A percentile compares a stretch with the other conserved stretches of the same genome.
phyloP scores from a whole-genome alignment of 768 basidiomycete species.

The Leccinum sublutescens region DNA sequence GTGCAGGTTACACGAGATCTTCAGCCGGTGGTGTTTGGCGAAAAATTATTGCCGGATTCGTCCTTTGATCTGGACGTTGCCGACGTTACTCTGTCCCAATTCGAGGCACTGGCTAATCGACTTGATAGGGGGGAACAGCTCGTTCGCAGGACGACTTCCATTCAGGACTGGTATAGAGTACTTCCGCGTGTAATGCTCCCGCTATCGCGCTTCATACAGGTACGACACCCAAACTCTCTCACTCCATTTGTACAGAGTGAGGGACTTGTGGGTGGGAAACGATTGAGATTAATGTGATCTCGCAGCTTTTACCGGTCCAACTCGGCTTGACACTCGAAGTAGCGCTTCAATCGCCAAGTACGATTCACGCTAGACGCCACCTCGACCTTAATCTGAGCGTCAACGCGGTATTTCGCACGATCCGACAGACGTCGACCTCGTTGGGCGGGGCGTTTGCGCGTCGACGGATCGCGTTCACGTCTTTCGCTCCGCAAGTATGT shows the following conservation, averaged over 20 bases:
- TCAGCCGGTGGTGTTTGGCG: slow-evolving; percentile 81
- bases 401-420: slow-evolving; percentile 79
- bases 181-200: slow-evolving; percentile 63
- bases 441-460: slow-evolving; percentile 52
- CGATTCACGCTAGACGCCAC: slow-evolving; percentile 44
- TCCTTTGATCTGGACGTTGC: slow-evolving; percentile 76
- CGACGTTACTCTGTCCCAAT: slow-evolving; percentile 83
- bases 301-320: slow-evolving; percentile 54
- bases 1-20: slow-evolving; percentile 92
- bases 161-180: slow-evolving; percentile 46
- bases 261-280: slow-evolving; percentile 3
- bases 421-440: slow-evolving; percentile 65
- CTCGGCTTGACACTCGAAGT: slow-evolving; percentile 84
- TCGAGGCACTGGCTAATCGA: slow-evolving; percentile 59
- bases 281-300: slow-evolving; percentile 9
- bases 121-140: slow-evolving; percentile 42
- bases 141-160: slow-evolving; percentile 29
- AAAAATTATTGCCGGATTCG: slow-evolving; percentile 72
- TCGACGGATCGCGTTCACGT: slow-evolving; percentile 86
- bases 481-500: slow-evolving; percentile 88
- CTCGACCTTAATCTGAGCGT: slow-evolving; percentile 79
- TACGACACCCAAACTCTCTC: slow-evolving; percentile 33
- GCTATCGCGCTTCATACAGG: slow-evolving; percentile 73
- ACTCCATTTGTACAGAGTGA: slow-evolving; percentile 3
- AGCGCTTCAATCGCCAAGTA: slow-evolving; percentile 51